Evolutionary conservation across 352 stramenopile species (phyloP), one percentile per base, ranked within the genome.

Genomic region (Phytophthora multivora): DNA sequence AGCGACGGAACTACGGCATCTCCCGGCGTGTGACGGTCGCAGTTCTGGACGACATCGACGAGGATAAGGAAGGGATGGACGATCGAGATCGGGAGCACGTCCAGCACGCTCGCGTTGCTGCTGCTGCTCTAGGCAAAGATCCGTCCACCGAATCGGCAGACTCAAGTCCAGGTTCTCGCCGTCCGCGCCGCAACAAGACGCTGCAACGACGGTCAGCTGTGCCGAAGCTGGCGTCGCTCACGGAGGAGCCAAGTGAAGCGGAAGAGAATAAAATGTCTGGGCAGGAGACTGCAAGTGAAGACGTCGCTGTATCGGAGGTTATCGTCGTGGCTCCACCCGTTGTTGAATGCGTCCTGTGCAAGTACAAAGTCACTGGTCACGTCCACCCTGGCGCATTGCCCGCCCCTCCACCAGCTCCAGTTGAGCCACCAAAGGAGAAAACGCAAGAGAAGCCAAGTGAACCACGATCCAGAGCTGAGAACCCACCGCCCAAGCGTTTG

Each of bases 341-440:
- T 23, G 51, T 73, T 11, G 68, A 74, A 46, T 88, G 79, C 23
- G 72, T 64, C 1, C 52, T 88, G 36, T 88, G 78, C 71, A 83
- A 87, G 60, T 86, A 85, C 62, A 83, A 86, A 18, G 80, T 89
- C 1, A 28, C 73, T 5, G 80, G 80, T 5, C 80, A 89, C 49
- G 53, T 82, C n/a, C 79, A 89, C 38, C 67, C 69, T 10, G 65
- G 59, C 0, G 43, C 26, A 5, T 25, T 56, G 6, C 18, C 53
- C 21, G 15, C 59, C 12, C 55, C 59, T 13, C 36, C 61, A 0
- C 43, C 51, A 61, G 30, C 42, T 59, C 52, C 54, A 51, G 53
- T 58, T 19, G 45, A 61, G 13, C 9, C 23, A 2, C 16, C 25
- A 40, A 53, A 46, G 11, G 47, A 41, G 16, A 15, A 18, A 40